These are phyloP conservation scores for Selaginella tamariscina DNA, from an alignment of 75 land plant species.

Conservation along the genomic window DNA sequence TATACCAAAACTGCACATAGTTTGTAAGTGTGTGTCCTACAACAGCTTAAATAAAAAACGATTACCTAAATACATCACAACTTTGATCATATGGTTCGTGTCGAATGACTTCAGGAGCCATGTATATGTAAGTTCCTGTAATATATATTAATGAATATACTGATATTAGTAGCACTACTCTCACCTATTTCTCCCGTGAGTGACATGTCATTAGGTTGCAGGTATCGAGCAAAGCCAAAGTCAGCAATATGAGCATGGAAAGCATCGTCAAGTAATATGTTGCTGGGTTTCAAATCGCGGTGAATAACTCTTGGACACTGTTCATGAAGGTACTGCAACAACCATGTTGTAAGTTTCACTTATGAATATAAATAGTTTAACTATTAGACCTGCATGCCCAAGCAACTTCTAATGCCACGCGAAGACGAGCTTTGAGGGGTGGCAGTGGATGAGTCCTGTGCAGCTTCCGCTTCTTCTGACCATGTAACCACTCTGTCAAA, in stretches of 20 bases:
- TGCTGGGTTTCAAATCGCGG: constrained; percentile 55
- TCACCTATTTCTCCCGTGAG: constrained; percentile 43
- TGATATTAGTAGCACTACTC: not conserved
- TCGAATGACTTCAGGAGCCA: constrained; percentile 45
- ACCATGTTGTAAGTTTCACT: not conserved
- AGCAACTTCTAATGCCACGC: constrained; percentile 36
- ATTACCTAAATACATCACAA: constrained; percentile 44
- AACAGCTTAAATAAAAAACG: not conserved
- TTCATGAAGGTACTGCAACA: constrained; percentile 37
- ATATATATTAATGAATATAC: not conserved
- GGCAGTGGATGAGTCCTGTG: constrained; percentile 30
- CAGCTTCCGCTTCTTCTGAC: constrained; percentile 18
- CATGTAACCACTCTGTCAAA: constrained; percentile 45
- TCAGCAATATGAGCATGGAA: constrained; percentile 36
- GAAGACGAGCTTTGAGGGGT: constrained; percentile 26
- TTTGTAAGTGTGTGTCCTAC: not conserved
- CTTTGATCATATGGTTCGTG: constrained; percentile 37
- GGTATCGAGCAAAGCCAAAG: constrained; percentile 39
- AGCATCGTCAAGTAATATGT: constrained; percentile 36
- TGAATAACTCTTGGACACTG: constrained; percentile 39
- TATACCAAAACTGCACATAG: constrained; percentile 18
- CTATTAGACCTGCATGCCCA: constrained; percentile 26
- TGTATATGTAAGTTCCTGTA: constrained; percentile 44
- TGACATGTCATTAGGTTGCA: constrained; percentile 25
- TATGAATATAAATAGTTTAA: not conserved